phyloP scores from a whole-genome alignment of 1,284 basidiomycete genomes.

The Trichosporon sp. region DNA sequence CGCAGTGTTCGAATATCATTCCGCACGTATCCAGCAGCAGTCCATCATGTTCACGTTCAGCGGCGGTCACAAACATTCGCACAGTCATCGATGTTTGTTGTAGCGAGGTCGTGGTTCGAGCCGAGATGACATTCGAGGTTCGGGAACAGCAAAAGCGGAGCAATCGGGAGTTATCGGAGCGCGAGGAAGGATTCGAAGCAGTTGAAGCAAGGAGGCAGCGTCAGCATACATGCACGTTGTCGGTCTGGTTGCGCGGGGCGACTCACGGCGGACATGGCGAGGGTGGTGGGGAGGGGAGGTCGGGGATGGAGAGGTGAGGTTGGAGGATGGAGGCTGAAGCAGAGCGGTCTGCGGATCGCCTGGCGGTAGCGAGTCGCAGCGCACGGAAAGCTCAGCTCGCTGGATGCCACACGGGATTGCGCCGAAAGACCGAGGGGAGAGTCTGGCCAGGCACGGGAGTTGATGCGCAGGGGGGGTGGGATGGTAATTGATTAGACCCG shows the following conservation, averaged over 20 bases:
- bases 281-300: background rate
- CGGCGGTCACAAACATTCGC: background rate
- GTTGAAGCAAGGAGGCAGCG: background rate
- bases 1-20: background rate
- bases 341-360: background rate
- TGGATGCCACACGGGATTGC: background rate
- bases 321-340: background rate
- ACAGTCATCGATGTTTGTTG: background rate
- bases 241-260: background rate
- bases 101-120: background rate
- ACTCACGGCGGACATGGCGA: conserved; percentile 1
- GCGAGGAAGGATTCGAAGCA: background rate
- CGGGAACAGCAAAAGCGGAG: background rate
- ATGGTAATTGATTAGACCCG: background rate
- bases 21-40: background rate
- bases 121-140: background rate
- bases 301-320: conserved; percentile 5
- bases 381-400: background rate
- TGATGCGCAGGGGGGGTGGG: background rate
- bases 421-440: background rate
- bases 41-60: background rate
- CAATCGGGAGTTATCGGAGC: conserved; percentile 2
- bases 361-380: background rate
- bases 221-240: background rate
- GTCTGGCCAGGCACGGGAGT: background rate